phyloP scores from a whole-genome alignment of 179 eudicot species.

The Heliamphora pulchella region DNA sequence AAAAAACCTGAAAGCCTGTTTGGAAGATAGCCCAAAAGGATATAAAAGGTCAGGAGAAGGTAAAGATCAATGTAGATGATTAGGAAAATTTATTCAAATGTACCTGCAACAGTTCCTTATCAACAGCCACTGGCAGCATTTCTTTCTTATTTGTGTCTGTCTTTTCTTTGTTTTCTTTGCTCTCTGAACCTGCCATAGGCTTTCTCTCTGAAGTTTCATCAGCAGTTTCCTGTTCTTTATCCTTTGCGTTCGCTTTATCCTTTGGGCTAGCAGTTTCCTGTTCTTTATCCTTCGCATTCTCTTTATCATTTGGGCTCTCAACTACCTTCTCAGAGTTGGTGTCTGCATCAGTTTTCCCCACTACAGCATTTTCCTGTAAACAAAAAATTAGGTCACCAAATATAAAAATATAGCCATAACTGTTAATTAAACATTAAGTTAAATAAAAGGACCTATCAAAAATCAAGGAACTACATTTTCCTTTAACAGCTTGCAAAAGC shows the following conservation, averaged over 20 bases:
- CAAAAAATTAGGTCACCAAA: not conserved
- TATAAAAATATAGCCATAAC: not conserved
- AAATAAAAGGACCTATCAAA: not conserved
- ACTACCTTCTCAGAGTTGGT: conserved; percentile 28
- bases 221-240: conserved; percentile 27
- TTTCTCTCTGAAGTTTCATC: conserved; percentile 30
- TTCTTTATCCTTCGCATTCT: conserved; percentile 23
- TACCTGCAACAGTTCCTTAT: conserved; percentile 81
- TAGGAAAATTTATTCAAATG: not conserved
- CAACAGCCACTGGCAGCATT: conserved; percentile 27
- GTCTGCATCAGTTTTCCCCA: conserved; percentile 24
- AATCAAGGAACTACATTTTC: not conserved
- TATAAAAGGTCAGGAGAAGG: not conserved
- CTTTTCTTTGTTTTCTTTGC: conserved; percentile 29
- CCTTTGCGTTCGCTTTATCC: conserved; percentile 22
- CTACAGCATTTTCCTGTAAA: conserved; percentile 30
- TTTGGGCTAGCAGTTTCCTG: conserved; percentile 23
- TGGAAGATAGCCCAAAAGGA: not conserved
- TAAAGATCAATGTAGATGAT: not conserved
- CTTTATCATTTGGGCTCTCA: not conserved
- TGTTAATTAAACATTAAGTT: not conserved
- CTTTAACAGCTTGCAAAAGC: not conserved
- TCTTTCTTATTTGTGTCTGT: conserved; percentile 33
- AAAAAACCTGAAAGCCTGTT: conserved; percentile 97
- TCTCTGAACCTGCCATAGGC: conserved; percentile 20